These are phyloP conservation scores for Pseudodiploospora longispora DNA, from an alignment of 2,329 filamentous ascomycete genomes.

Conservation along the genomic window DNA sequence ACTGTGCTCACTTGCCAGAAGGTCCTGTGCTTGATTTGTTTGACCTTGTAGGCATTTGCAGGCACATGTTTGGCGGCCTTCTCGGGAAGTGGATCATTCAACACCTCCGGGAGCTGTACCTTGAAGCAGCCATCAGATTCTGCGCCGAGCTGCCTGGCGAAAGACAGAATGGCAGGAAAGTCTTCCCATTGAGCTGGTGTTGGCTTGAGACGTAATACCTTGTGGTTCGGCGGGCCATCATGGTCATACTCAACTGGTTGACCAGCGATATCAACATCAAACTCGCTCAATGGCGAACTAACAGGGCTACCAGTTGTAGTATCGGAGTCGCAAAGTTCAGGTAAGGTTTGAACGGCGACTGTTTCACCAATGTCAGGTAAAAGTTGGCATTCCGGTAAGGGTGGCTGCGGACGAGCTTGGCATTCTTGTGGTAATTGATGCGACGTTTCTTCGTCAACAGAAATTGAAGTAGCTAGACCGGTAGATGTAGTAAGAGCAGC, in stretches of 20 bases:
- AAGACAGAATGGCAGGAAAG: constrained; percentile 27
- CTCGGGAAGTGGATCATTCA: constrained; percentile 23
- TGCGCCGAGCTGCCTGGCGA: constrained; percentile 23
- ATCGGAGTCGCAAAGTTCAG: constrained; percentile 1
- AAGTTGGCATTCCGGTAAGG: too few relatives aligned
- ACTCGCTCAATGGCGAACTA: constrained; percentile 19
- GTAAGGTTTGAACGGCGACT: neutral
- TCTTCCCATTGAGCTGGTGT: constrained; percentile 27
- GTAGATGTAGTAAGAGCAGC: too few relatives aligned
- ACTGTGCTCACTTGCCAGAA: constrained; percentile 31
- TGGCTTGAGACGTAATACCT: constrained; percentile 26
- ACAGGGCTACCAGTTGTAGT: constrained; percentile 5
- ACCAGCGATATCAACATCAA: constrained; percentile 12
- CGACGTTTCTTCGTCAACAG: too few relatives aligned
- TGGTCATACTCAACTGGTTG: constrained; percentile 19
- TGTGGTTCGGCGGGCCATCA: constrained; percentile 21
- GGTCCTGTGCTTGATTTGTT: constrained; percentile 24
- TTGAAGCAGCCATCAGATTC: constrained; percentile 31
- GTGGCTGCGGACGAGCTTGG: too few relatives aligned
- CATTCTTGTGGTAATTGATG: too few relatives aligned
- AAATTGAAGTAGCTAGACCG: too few relatives aligned
- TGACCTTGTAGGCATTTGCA: constrained; percentile 29
- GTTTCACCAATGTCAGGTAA: too few relatives aligned
- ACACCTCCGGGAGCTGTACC: constrained; percentile 23
- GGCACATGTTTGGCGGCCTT: constrained; percentile 21